Base-by-base conservation (phyloP, 2,329 filamentous ascomycete species). In the Aspergillus udagawae region DNA sequence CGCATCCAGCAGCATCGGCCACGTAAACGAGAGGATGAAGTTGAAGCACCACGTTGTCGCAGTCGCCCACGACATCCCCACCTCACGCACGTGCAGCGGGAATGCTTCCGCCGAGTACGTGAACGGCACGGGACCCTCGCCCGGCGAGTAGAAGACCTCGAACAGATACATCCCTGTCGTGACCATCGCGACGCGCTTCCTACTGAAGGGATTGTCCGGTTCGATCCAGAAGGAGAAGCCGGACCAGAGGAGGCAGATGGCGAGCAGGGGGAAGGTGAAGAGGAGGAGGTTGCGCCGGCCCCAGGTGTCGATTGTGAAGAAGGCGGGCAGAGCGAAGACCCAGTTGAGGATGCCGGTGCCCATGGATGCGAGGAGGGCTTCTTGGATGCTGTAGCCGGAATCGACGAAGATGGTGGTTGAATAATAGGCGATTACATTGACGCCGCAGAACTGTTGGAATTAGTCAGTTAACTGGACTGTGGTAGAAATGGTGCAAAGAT, bases 71-170 rank as follows among this genome's bases (percentile, higher is more conserved):
- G 82, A 82, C 84, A 87, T 87, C 42, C 84, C 84, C 49, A 85
- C 77, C 2, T 82, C 79, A 14, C 85, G 82, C 42, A 87, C 81
- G 60, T 86, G 86, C 2, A 87, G 74, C 5, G 85, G 85, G 65
- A 87, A 88, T 1, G 84, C 85, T 68, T 88, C 86, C 21, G 86
- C 85, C 0, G 83, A 86, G 67, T 88, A 88, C 0, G 84, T 87
- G 65, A 87, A 88, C 0, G 86, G 85, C 0, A 87, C 85, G 0
- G 83, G 82, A 0, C 86, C 86, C 66, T 85, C 85, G 42, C 86
- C 86, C 0, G 84, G 84, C 1, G 77, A 79, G 57, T 79, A 79
- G 35, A 76, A 73, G 2, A 76, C 67, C 32, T 73, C 74, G 61
- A 79, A 79, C 1, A 79, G 63, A 57, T 77, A 79, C 23, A 75